Base-by-base conservation (phyloP, 495 filamentous ascomycete genomes). In the Penicillium desertorum region DNA sequence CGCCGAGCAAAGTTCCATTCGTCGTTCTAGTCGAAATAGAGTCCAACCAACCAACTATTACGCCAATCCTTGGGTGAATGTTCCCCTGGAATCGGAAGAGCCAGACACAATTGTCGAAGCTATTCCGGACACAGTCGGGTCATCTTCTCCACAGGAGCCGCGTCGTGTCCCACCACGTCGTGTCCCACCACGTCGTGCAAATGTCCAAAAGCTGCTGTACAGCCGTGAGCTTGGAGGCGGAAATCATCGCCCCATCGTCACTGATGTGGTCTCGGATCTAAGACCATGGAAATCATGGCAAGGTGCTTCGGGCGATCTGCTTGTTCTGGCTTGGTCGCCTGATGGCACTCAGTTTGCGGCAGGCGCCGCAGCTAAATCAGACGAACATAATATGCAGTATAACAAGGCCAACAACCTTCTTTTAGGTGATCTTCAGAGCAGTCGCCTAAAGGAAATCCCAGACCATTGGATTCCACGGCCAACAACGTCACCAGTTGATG, bases 371-470 rank as follows among this genome's bases (percentile, higher is more conserved):
- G 86, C 88, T 27, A 83, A 89, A 54, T 84, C 83, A 1, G 91
- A 96, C 64, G 68, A 81, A 1, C 80, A 86, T 51, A 90, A 89
- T 56, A 88, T 91, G 74, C 86, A 90, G 51, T 96, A 96, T 71
- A 96, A 96, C 62, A 81, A 87, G 45, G 79, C 81, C 0, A 86
- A 88, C 22, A 96, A 96, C 66, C 75, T 96, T 5, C 58, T 92
- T 4, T 64, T 93, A 16, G 91, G 92, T 1, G 83, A 90, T n/a
- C 67, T 83, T 4, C 63, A 62, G 3, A 60, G 58, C 0, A 82
- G 82, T 32, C 73, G 71, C 3, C 62, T 96, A 14, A 69, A 72
- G 44, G 88, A 92, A 43, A 76, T 91, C 17, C 79, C 87, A 0
- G 83, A 91, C 41, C 92, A 96, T 63, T 80, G 83, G 20, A 78